Evolutionary conservation across 805 yeast genomes (phyloP), one percentile per base, ranked within the genome.

Genomic region (Myxozyma nipponensis): DNA sequence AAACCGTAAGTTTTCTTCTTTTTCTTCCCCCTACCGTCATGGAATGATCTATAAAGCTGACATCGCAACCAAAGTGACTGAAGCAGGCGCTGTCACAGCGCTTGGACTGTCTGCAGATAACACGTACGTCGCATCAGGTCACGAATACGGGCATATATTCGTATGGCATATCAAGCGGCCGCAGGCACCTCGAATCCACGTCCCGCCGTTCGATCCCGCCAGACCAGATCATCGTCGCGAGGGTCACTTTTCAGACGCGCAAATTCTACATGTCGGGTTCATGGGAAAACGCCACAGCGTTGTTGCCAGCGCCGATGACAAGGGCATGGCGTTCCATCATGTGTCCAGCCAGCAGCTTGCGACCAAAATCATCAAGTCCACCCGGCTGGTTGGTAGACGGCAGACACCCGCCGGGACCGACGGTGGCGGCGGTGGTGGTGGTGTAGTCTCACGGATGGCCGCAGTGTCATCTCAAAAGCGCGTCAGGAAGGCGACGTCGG

Each of bases 71-170:
- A n/a, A n/a, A 18, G 67, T 70, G 1, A 46, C 64, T 1, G 66
- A 66, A 13, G 63, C 72, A 32, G 81, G 83, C 0, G 58, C 73
- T 0, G 79, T 87, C 0, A 74, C 84, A 0, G 53, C 78, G 2
- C 61, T 89, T 22, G 72, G 79, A 0, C 67, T 84, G 13, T 83
- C 93, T 0, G 69, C 77, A 4, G 96, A 90, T 63, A 83, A 86
- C 1, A 73, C 84, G 0, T 77, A 75, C 60, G 56, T 88, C 2
- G 87, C 84, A 0, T 83, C 81, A 0, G 95, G 95, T 1, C 80
- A 76, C 57, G 70, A 72, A 3, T 68, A 74, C 21, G 98, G 97
- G 0, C 72, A 71, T 47, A 74, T 90, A 1, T 69, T 75, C 25
- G 58, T 86, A 1, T 91, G 96, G 95, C 82, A 85, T 54, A 58